Conservation (phyloP, 2,329 filamentous ascomycete genomes). For the Colletotrichum magnum region DNA sequence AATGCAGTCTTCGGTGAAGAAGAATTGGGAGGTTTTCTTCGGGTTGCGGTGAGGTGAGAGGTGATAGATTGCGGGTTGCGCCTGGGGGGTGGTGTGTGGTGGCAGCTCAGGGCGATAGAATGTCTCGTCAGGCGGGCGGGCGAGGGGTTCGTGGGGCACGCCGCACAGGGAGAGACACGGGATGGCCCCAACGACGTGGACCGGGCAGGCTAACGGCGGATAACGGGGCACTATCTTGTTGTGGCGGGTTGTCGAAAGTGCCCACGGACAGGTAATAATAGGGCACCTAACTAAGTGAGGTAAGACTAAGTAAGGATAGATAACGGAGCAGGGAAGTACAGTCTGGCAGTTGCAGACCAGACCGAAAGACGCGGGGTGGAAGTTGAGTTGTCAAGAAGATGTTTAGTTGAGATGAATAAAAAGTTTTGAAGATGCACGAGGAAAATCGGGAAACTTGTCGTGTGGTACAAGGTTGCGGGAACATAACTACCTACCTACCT, state of each 20-base stretch:
- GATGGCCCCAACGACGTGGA: neutral
- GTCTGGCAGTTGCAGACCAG: neutral
- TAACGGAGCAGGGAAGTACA: too few relatives aligned
- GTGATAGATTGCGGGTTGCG: conserved; percentile 35
- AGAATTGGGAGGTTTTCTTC: neutral
- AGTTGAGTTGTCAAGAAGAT: neutral
- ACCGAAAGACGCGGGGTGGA: neutral
- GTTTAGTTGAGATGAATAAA: neutral
- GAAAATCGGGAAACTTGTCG: conserved; percentile 31
- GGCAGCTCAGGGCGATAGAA: conserved; percentile 23
- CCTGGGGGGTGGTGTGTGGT: neutral
- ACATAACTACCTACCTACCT: neutral
- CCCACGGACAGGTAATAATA: too few relatives aligned
- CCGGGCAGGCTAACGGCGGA: conserved; percentile 13
- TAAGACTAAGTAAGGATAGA: neutral
- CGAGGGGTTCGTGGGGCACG: conserved; percentile 35
- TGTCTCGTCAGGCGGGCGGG: conserved; percentile 26
- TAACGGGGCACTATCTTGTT: conserved; percentile 14
- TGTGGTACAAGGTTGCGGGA: conserved; percentile 25
- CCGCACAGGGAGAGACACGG: conserved; percentile 7
- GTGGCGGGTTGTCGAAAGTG: too few relatives aligned
- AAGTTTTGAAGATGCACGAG: neutral
- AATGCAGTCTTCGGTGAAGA: conserved; percentile 26
- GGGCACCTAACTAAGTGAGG: too few relatives aligned
- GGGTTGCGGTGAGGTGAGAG: conserved; percentile 27